These are phyloP conservation scores for Rosellinia necatrix DNA, from an alignment of 2,329 filamentous ascomycete species.

Conservation along the genomic window DNA sequence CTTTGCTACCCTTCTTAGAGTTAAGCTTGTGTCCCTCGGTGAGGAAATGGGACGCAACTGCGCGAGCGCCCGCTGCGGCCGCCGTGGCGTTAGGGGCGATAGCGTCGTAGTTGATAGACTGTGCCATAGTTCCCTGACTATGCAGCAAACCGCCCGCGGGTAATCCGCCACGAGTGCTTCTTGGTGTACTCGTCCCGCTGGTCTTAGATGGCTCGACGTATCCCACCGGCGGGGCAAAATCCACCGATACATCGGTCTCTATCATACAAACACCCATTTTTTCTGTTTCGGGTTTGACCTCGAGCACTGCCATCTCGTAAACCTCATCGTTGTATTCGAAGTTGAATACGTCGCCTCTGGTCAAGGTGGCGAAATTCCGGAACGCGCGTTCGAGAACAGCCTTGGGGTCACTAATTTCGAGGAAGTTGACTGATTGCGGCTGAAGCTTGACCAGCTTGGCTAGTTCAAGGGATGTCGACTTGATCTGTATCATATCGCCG, in stretches of 20 bases:
- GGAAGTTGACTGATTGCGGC: constrained; percentile 88
- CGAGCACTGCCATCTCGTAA: constrained; percentile 90
- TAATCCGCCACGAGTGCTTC: constrained; percentile 66
- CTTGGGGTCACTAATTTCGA: constrained; percentile 96
- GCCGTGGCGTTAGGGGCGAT: constrained; percentile 79
- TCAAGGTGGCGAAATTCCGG: constrained; percentile 91
- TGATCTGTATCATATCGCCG: constrained; percentile 92
- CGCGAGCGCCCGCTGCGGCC: constrained; percentile 56
- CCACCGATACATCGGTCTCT: constrained; percentile 94
- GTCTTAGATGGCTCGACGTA: constrained; percentile 83
- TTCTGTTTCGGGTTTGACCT: constrained; percentile 83
- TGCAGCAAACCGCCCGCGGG: constrained; percentile 77
- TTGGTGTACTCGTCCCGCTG: constrained; percentile 86
- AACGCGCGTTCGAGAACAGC: constrained; percentile 97
- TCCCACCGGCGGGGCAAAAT: constrained; percentile 91
- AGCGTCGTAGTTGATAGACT: constrained; percentile 93
- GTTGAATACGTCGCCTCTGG: constrained; percentile 91
- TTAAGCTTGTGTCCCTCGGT: constrained; percentile 81
- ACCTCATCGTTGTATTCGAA: constrained; percentile 95
- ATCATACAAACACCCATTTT: constrained; percentile 91
- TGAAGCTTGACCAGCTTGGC: constrained; percentile 96
- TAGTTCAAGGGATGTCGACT: constrained; percentile 88
- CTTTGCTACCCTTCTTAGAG: constrained; percentile 80
- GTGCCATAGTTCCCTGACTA: constrained; percentile 90
- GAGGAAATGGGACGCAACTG: constrained; percentile 72